These are phyloP conservation scores for Gastrodia elata DNA, from an alignment of 106 monocot genomes.

Conservation along the genomic window DNA sequence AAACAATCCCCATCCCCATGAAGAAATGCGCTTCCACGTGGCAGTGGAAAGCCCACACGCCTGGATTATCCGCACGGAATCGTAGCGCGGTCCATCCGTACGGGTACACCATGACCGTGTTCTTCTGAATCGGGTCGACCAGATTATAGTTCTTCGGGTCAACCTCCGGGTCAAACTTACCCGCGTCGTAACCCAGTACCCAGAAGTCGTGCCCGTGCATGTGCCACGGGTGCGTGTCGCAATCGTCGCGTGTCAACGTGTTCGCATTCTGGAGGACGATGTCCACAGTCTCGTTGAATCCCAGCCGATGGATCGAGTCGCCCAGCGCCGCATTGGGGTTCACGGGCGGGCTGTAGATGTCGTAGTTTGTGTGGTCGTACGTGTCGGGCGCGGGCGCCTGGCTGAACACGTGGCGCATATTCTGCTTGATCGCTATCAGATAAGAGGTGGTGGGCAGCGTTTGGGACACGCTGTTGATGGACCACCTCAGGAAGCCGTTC, in stretches of 20 bases:
- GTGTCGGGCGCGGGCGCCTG: conserved; percentile 45
- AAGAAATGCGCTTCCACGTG: conserved; percentile 86
- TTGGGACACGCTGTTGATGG: conserved; percentile 80
- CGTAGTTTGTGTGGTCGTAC: conserved; percentile 28
- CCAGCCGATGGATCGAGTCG: conserved; percentile 37
- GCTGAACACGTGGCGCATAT: conserved; percentile 29
- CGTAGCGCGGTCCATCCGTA: conserved; percentile 82
- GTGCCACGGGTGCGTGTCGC: conserved; percentile 99
- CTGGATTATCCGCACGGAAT: conserved; percentile 76
- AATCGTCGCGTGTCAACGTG: conserved; percentile 47
- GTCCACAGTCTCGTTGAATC: conserved; percentile 62
- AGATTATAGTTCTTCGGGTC: conserved; percentile 45
- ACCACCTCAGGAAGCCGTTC: conserved; percentile 41
- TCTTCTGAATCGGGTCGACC: conserved; percentile 78
- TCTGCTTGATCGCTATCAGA: conserved; percentile 44
- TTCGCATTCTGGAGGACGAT: conserved; percentile 88
- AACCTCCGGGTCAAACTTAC: conserved; percentile 46
- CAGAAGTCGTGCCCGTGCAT: conserved; percentile 98
- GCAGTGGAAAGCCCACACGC: conserved; percentile 90
- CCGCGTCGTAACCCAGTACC: conserved; percentile 69
- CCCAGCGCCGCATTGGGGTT: conserved; percentile 19
- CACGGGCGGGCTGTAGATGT: conserved; percentile 4
- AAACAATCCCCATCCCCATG: conserved; percentile 91
- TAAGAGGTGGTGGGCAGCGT: conserved; percentile 62
- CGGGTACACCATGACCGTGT: conserved; percentile 70